Evolutionary conservation across 352 stramenopile species (phyloP), one percentile per base, ranked within the genome.

Genomic region (Thraustotheca clavata): DNA sequence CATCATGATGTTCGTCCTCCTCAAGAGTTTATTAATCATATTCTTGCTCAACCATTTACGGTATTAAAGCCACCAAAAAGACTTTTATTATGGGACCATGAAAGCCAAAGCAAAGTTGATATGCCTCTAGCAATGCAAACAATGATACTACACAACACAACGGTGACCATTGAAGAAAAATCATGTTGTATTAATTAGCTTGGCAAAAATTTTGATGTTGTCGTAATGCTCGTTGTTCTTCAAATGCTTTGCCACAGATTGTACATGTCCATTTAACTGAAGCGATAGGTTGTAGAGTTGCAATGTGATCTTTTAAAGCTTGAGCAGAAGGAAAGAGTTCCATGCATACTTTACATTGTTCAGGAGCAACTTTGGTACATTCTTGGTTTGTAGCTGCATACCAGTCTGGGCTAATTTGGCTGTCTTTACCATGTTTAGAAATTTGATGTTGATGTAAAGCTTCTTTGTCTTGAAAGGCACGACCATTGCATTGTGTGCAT

Each of bases 331-430:
- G 14, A 39, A 76, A 83, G 12, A 55, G 46, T 20, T 77, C 48
- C 47, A 70, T 67, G 49, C 76, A 85, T 24, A 83, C 78, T 0
- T 48, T 50, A 49, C 76, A 85, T 4, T 46, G 62, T 16, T 9
- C 26, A 8, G 38, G 14, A 22, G 57, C 22, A 29, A 24, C 22
- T 14, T 3, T 36, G 20, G 2, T 39, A 7, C 11, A 5, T n/a
- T 55, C 46, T 32, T 24, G 27, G 34, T 12, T 2, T n/a, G 55
- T 5, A n/a, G 41, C 40, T 16, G 69, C 72, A 59, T 76, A 90
- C 86, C 86, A 95, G 62, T 95, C 86, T 1, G 86, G 86, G 27
- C 79, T 77, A 36, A 95, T 92, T 16, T 85, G 69, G 32, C 70
- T 72, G 65, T 92, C 81, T 27, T 80, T 77, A 32, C 84, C 86